These are phyloP conservation scores for Vitis labrusca DNA, from an alignment of 164 flowering plant genomes.

Conservation along the genomic window DNA sequence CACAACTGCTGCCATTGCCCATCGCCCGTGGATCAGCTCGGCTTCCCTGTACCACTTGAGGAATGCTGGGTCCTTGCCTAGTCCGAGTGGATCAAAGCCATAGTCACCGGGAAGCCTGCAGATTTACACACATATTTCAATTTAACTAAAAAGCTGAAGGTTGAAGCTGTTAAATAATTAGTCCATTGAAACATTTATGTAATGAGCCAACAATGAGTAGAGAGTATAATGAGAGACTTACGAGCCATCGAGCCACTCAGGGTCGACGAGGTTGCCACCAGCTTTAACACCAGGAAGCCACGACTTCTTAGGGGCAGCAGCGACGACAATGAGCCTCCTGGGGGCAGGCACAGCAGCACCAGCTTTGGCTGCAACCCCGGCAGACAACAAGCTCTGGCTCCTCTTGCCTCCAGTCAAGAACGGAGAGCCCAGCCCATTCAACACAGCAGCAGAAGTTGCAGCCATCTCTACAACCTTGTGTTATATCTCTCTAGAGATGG, in stretches of 20 bases:
- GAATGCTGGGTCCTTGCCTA: conserved; percentile 96
- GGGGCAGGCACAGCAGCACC: conserved; percentile 14
- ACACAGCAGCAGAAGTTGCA: conserved; percentile 60
- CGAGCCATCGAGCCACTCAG: conserved; percentile 99
- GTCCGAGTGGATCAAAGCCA: conserved; percentile 96
- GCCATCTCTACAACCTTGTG: conserved; percentile 37
- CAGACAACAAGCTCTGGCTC: conserved; percentile 35
- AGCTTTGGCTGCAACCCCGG: conserved; percentile 22
- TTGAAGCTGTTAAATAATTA: too few species aligned
- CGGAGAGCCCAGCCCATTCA: conserved; percentile 63
- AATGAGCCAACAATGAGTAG: neutral
- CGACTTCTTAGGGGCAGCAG: conserved; percentile 69
- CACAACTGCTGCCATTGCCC: conserved; percentile 96
- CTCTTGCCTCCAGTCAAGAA: conserved; percentile 65
- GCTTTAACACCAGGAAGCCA: conserved; percentile 87
- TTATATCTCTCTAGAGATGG: neutral
- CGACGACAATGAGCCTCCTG: conserved; percentile 43
- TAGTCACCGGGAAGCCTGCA: conserved; percentile 92
- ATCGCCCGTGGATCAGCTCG: conserved; percentile 95
- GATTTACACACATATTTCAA: too few species aligned
- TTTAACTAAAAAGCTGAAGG: too few species aligned
- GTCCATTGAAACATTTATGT: neutral
- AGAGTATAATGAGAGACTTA: conserved; percentile 35
- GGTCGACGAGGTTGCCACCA: conserved; percentile 81
- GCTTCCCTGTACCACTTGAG: conserved; percentile 99